Evolutionary conservation across 1,139 yeast genomes (phyloP).

Genomic region (Lodderomyces theae): DNA sequence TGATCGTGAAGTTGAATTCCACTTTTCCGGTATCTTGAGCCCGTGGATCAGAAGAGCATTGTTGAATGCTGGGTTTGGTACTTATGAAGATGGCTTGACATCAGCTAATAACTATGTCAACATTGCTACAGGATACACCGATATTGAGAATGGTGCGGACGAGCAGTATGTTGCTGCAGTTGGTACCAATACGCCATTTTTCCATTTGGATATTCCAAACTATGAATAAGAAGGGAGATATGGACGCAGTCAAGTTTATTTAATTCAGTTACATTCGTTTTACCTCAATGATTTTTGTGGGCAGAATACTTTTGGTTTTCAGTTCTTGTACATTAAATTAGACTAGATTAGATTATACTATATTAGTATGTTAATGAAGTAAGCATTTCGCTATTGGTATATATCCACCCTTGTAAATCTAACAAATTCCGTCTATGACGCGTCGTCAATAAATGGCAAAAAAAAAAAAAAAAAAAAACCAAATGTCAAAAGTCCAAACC

Average conservation of each 20-base stretch:
- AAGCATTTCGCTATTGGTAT: too few relatives aligned
- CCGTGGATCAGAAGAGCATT: slow-evolving; percentile 86
- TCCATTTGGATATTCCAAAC: slow-evolving; percentile 85
- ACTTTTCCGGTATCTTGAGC: slow-evolving; percentile 78
- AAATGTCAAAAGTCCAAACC: neutral
- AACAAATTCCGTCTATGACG: too few relatives aligned
- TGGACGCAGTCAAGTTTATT: too few relatives aligned
- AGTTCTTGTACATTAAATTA: neutral
- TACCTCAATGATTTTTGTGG: neutral
- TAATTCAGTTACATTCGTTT: neutral
- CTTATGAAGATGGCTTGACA: slow-evolving; percentile 42
- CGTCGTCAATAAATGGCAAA: neutral
- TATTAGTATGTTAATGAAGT: too few relatives aligned
- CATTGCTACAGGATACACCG: slow-evolving; percentile 33
- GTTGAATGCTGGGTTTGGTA: slow-evolving; percentile 77
- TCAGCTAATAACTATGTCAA: slow-evolving; percentile 43
- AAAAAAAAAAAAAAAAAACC: neutral
- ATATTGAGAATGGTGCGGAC: slow-evolving; percentile 31
- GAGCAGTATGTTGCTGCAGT: slow-evolving; percentile 52
- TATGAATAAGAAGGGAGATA: slow-evolving; percentile 27
- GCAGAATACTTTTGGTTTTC: neutral
- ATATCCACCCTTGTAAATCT: too few relatives aligned
- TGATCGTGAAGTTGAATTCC: slow-evolving; percentile 83
- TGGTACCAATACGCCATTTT: slow-evolving; percentile 76
- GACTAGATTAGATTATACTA: neutral